phyloP scores from a whole-genome alignment of 2,329 filamentous ascomycete species.

The Incumbomyces lentus region DNA sequence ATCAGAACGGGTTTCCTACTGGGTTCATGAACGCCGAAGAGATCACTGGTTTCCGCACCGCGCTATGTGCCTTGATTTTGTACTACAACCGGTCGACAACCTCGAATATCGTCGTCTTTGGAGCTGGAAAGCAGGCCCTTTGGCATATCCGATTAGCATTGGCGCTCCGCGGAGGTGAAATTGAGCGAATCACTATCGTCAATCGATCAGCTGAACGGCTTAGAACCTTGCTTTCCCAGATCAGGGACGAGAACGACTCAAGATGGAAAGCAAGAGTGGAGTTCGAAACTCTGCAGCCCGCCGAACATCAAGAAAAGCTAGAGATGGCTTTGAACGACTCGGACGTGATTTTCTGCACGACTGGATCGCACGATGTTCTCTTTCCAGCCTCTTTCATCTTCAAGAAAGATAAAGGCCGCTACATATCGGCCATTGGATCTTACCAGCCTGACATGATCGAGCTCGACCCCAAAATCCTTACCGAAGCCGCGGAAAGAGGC shows the following conservation, averaged over 20 bases:
- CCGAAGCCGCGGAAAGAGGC: no score
- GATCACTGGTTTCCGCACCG: slow-evolving; percentile 71
- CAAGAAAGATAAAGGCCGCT: slow-evolving; percentile 26
- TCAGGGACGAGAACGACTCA: not conserved
- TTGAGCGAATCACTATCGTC: slow-evolving; percentile 63
- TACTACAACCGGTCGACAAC: slow-evolving; percentile 11
- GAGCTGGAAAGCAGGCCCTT: slow-evolving; percentile 39
- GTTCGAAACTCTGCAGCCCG: slow-evolving; percentile 28
- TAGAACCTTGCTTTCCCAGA: slow-evolving; percentile 15
- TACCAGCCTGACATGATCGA: slow-evolving; percentile 46
- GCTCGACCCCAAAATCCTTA: slow-evolving; percentile 28
- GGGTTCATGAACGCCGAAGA: slow-evolving; percentile 64
- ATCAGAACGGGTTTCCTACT: not conserved
- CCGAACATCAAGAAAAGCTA: slow-evolving; percentile 25
- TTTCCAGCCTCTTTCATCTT: slow-evolving; percentile 30
- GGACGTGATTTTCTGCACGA: slow-evolving; percentile 41
- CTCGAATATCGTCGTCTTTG: slow-evolving; percentile 33
- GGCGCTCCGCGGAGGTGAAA: slow-evolving; percentile 33
- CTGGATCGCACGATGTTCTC: slow-evolving; percentile 35
- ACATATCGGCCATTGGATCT: slow-evolving; percentile 43
- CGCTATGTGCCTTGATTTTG: slow-evolving; percentile 55
- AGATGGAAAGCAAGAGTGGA: not conserved
- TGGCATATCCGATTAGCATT: slow-evolving; percentile 42
- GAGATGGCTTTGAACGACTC: slow-evolving; percentile 24
- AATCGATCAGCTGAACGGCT: slow-evolving; percentile 47